Conservation (phyloP, 306 rosid genomes). For the Vigna radiata region DNA sequence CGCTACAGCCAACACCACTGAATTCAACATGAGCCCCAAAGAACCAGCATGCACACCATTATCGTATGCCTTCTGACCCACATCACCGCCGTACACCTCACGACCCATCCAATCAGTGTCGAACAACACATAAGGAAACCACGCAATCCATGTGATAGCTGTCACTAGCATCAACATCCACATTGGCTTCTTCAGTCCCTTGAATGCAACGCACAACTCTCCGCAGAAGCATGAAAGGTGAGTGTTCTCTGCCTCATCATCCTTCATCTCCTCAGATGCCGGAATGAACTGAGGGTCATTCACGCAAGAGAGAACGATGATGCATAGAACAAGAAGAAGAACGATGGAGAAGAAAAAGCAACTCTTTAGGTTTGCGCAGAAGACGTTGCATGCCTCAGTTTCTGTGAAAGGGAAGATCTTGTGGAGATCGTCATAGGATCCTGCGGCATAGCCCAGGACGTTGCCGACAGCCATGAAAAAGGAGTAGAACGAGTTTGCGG, state of each 20-base stretch:
- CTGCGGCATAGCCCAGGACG: conserved; percentile 71
- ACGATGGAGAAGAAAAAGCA: conserved; percentile 68
- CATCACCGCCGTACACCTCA: conserved; percentile 78
- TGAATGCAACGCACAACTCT: conserved; percentile 46
- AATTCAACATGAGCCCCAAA: conserved; percentile 67
- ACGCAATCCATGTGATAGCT: conserved; percentile 70
- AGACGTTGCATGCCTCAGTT: conserved; percentile 62
- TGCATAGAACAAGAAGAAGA: conserved; percentile 22
- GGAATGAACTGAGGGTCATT: conserved; percentile 11
- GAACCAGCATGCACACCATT: conserved; percentile 63
- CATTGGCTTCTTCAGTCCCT: conserved; percentile 62
- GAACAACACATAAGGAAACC: conserved; percentile 76
- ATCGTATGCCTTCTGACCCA: conserved; percentile 46
- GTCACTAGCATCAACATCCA: conserved; percentile 68
- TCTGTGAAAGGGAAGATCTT: conserved; percentile 57
- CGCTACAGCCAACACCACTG: conserved; percentile 59
- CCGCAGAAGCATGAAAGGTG: conserved; percentile 33
- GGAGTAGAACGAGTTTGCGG: conserved; percentile 49
- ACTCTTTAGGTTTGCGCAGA: conserved; percentile 74
- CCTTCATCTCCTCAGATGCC: accelerated
- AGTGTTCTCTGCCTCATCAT: not conserved
- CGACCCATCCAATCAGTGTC: conserved; percentile 91
- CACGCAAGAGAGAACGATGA: conserved; percentile 42
- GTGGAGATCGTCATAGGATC: conserved; percentile 50
- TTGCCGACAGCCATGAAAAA: conserved; percentile 85